A percentile compares a stretch with the other conserved stretches of the same genome.
Conservation (phyloP, 306 rosid genomes). For the Vigna radiata region DNA sequence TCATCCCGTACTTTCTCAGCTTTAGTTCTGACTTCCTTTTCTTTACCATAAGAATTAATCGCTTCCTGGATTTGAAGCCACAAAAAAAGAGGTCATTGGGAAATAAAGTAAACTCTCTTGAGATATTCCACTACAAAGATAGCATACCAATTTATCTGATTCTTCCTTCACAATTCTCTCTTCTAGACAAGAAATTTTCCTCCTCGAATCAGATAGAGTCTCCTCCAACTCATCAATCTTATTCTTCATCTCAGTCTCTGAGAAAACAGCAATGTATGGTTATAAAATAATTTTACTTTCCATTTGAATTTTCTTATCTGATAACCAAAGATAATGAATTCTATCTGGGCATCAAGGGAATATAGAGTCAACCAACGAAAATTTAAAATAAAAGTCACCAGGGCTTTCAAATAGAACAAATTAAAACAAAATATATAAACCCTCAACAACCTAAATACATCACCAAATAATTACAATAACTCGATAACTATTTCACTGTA, state of each 20-base stretch:
- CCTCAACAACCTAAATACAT: not conserved
- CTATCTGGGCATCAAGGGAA: not conserved
- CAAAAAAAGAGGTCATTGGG: constrained; percentile 14
- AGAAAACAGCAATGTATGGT: constrained; percentile 43
- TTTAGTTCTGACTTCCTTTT: constrained; percentile 68
- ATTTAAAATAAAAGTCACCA: not conserved
- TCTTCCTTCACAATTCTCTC: constrained; percentile 70
- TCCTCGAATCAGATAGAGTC: constrained; percentile 55
- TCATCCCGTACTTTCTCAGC: constrained; percentile 66
- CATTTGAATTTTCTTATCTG: not conserved
- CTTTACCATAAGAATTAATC: constrained; percentile 61
- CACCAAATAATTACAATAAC: constrained; percentile 2
- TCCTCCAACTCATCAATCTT: constrained; percentile 60
- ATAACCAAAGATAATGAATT: constrained; percentile 11
- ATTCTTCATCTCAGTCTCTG: constrained; percentile 76
- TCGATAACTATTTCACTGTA: not conserved
- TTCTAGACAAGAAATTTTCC: constrained; percentile 58
- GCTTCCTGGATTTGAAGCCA: constrained; percentile 66
- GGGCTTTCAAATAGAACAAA: not conserved
- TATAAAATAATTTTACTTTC: constrained; percentile 19
- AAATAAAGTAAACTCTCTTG: constrained; percentile 1
- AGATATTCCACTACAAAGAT: constrained; percentile 34
- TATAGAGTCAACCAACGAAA: not conserved
- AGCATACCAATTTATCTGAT: constrained; percentile 72
- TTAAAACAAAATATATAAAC: not conserved